Percentiles rank a stretch among this genome's conserved stretches.
phyloP scores from a whole-genome alignment of 228 moss, liverwort and hornwort genomes.

The Sphagnum fallax region DNA sequence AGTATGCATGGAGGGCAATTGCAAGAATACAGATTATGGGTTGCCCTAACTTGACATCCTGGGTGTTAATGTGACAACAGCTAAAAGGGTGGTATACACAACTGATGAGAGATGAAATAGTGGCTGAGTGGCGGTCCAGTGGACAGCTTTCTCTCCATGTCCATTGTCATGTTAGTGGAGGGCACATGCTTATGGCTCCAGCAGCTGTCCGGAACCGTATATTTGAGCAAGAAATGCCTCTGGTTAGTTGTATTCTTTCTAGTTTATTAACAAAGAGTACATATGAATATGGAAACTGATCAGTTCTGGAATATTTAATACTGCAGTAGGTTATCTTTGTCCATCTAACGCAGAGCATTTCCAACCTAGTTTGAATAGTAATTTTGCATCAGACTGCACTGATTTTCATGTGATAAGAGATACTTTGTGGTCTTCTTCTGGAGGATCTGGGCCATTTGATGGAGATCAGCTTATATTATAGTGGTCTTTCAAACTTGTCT shows the following conservation, averaged over 20 bases:
- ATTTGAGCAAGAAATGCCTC: constrained; percentile 71
- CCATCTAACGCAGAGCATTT: too few species aligned
- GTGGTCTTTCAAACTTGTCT: neutral
- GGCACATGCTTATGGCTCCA: constrained; percentile 60
- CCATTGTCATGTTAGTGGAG: constrained; percentile 66
- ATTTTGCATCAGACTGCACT: too few species aligned
- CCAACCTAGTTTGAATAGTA: too few species aligned
- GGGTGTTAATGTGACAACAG: constrained; percentile 12
- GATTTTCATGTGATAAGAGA: too few species aligned
- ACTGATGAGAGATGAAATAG: constrained; percentile 66
- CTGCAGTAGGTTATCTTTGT: too few species aligned
- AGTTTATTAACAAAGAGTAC: neutral
- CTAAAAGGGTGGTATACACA: constrained; percentile 58
- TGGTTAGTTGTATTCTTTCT: constrained; percentile 29
- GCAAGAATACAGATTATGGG: neutral
- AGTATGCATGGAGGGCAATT: neutral
- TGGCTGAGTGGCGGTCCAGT: constrained; percentile 63
- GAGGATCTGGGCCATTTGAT: too few species aligned
- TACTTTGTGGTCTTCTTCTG: too few species aligned
- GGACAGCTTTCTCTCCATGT: constrained; percentile 58
- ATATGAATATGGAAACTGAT: too few species aligned
- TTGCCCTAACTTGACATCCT: neutral
- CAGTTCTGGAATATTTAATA: too few species aligned
- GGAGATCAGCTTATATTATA: too few species aligned
- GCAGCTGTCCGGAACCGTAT: constrained; percentile 63